Conservation (phyloP, 345 rosid genomes). For the Chamaenerion angustifolium region DNA sequence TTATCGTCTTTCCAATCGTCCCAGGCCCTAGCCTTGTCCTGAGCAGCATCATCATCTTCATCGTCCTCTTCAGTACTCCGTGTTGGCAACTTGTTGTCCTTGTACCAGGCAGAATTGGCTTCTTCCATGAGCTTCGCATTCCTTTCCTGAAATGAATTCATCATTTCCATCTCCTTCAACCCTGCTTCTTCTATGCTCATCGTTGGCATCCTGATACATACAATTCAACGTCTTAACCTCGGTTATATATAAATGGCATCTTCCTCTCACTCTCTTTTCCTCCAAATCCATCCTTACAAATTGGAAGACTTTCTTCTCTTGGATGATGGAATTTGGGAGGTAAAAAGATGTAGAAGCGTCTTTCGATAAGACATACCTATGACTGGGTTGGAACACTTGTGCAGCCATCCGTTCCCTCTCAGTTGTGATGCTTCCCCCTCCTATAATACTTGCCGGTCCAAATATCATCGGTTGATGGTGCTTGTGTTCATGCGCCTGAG, state of each 20-base stretch:
- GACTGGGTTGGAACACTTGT: slow-evolving; percentile 72
- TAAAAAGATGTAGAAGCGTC: background rate
- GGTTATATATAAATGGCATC: too few relatives aligned
- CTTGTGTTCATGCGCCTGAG: slow-evolving; percentile 80
- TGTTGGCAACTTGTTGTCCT: slow-evolving; percentile 22
- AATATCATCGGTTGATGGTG: slow-evolving; percentile 71
- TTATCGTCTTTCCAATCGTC: slow-evolving; percentile 98
- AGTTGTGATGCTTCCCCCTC: slow-evolving; percentile 46
- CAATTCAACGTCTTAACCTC: too few relatives aligned
- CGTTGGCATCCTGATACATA: slow-evolving; percentile 64
- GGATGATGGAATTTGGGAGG: background rate
- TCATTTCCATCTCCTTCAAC: slow-evolving; percentile 76
- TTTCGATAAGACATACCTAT: slow-evolving; percentile 32
- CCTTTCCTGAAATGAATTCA: slow-evolving; percentile 88
- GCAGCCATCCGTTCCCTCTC: slow-evolving; percentile 87
- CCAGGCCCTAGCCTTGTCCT: slow-evolving; percentile 67
- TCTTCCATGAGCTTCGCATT: slow-evolving; percentile 71
- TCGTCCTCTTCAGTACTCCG: slow-evolving; percentile 19
- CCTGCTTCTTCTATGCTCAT: slow-evolving; percentile 99
- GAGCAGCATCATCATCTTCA: slow-evolving; percentile 63
- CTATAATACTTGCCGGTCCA: slow-evolving; percentile 77
- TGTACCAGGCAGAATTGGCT: slow-evolving; percentile 81
- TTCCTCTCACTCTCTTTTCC: too few relatives aligned
- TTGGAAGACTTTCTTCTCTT: background rate
- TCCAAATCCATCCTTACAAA: too few relatives aligned